These are phyloP conservation scores for Suillus subalutaceus DNA, from an alignment of 768 basidiomycete species.

Conservation along the genomic window DNA sequence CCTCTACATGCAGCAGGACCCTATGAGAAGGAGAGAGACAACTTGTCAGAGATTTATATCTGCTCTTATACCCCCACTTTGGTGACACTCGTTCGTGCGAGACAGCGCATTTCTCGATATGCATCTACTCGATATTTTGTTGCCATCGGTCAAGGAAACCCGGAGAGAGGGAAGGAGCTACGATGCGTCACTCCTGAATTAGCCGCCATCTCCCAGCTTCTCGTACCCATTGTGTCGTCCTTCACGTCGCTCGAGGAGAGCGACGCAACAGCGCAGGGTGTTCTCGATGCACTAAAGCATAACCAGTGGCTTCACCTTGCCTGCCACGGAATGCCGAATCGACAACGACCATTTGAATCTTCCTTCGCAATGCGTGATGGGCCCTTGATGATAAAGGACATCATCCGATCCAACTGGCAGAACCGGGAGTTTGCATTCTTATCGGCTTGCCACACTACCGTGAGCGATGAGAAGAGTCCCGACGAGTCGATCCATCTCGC, in stretches of 20 bases:
- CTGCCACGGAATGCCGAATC: slow-evolving; percentile 22
- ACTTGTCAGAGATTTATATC: slow-evolving; percentile 24
- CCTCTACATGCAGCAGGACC: slow-evolving; percentile 37
- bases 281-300: slow-evolving; percentile 6
- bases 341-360: slow-evolving; percentile 14
- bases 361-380: no score
- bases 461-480: no score
- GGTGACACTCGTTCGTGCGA: slow-evolving; percentile 22
- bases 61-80: slow-evolving; percentile 31
- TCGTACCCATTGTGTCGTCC: slow-evolving; percentile 13
- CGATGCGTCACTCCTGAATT: slow-evolving; percentile 20
- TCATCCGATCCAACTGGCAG: no score
- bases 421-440: no score
- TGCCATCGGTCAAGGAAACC: slow-evolving; percentile 24
- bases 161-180: slow-evolving; percentile 12
- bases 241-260: slow-evolving; percentile 16
- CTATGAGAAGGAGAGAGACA: slow-evolving; percentile 18
- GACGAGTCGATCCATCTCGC: background rate
- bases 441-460: no score
- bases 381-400: no score
- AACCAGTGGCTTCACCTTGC: slow-evolving; percentile 22
- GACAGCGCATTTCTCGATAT: slow-evolving; percentile 9
- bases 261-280: slow-evolving; percentile 8
- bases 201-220: slow-evolving; percentile 13
- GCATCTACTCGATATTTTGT: background rate